Percentiles rank a stretch among this genome's conserved stretches.
phyloP scores from a whole-genome alignment of 257 asterid species.

The Solanum sejunctum region DNA sequence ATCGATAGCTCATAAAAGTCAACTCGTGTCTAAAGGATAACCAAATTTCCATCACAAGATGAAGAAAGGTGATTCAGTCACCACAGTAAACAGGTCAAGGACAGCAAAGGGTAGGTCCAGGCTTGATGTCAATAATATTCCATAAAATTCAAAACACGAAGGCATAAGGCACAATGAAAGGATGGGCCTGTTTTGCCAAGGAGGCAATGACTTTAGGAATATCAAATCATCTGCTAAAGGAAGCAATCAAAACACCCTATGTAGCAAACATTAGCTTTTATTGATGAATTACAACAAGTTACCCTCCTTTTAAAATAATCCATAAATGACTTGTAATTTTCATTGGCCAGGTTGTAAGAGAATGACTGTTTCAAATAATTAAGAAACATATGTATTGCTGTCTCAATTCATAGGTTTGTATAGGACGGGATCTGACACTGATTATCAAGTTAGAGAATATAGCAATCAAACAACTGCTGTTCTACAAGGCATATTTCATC shows the following conservation, averaged over 20 bases:
- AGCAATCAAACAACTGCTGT: not conserved
- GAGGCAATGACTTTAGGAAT: not conserved
- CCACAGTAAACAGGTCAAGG: not conserved
- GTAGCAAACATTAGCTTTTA: not conserved
- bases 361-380: not conserved
- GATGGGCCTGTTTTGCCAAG: not conserved
- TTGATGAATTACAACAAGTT: not conserved
- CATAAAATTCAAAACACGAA: not conserved
- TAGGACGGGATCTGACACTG: not conserved
- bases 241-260: not conserved
- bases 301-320: not conserved
- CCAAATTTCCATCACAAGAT: not conserved
- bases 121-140: not conserved
- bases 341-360: not conserved
- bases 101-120: not conserved
- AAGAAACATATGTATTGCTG: not conserved
- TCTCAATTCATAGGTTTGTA: not conserved
- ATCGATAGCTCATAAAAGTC: not conserved
- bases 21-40: not conserved
- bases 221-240: not conserved
- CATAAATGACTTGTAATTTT: not conserved
- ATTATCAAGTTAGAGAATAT: not conserved
- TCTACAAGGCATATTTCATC: not conserved
- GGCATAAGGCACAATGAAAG: not conserved
- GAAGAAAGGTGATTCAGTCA: not conserved